phyloP scores from a whole-genome alignment of 495 filamentous ascomycete species.

The Tuber indicum region DNA sequence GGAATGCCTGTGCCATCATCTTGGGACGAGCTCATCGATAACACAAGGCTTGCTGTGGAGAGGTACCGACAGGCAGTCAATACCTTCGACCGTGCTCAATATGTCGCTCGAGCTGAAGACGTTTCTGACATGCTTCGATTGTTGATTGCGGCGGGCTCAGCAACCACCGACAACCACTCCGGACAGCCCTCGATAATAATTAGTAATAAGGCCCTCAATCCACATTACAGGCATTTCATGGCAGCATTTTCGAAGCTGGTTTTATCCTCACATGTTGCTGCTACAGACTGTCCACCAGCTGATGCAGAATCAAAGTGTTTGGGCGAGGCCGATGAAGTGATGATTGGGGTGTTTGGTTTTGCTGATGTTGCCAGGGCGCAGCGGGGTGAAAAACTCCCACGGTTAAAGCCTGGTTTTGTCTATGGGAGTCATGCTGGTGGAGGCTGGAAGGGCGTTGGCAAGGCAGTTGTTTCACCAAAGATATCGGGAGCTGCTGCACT shows the following conservation, averaged over 20 bases:
- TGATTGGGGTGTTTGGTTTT: constrained; percentile 88
- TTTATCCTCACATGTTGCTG: constrained; percentile 95
- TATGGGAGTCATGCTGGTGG: constrained; percentile 72
- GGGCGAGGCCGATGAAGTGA: constrained; percentile 89
- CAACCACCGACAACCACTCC: constrained; percentile 96
- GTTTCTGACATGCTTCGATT: constrained; percentile 94
- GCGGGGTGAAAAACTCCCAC: constrained; percentile 76
- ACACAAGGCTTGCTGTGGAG: constrained; percentile 83
- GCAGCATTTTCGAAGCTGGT: constrained; percentile 97
- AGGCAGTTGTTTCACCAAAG: constrained; percentile 9
- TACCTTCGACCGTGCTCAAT: constrained; percentile 74
- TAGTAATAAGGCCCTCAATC: constrained; percentile 90
- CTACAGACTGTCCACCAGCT: constrained; percentile 76
- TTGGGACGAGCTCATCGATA: constrained; percentile 81
- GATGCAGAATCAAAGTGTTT: constrained; percentile 86
- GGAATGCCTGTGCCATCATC: constrained; percentile 65
- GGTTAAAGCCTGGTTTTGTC: constrained; percentile 88
- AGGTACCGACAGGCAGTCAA: constrained; percentile 77
- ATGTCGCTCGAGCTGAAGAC: constrained; percentile 85
- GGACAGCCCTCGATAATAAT: constrained; percentile 99
- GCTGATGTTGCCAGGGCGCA: constrained; percentile 92
- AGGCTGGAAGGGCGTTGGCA: constrained; percentile 63
- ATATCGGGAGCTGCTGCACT: constrained; percentile 11
- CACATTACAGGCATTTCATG: constrained; percentile 99
- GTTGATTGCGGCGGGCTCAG: constrained; percentile 88